These are phyloP conservation scores for Microbotryum violaceum DNA, from an alignment of 1,284 basidiomycete species.

Conservation along the genomic window DNA sequence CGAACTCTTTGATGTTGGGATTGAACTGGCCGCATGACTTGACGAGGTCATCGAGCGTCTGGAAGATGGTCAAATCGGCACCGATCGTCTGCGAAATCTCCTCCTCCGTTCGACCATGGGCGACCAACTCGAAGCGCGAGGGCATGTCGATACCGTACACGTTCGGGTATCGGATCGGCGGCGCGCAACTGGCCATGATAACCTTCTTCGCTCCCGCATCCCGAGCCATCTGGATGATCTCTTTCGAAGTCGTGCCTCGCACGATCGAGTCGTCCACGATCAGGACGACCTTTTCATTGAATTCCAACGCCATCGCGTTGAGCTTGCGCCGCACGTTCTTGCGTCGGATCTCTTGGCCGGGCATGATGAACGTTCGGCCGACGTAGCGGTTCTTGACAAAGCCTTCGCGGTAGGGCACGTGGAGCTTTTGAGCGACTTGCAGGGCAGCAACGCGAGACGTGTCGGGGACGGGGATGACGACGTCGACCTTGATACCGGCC, in stretches of 20 bases:
- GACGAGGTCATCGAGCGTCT: constrained; percentile 85
- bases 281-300: constrained; percentile 82
- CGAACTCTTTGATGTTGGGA: constrained; percentile 67
- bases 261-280: constrained; percentile 99
- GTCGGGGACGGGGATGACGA: constrained; percentile 97
- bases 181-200: constrained; percentile 93
- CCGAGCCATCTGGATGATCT: constrained; percentile 99
- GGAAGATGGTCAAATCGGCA: constrained; percentile 94
- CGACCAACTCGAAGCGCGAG: constrained; percentile 85
- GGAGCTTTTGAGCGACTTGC: constrained; percentile 84
- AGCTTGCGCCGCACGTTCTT: constrained; percentile 95
- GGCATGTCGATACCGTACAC: constrained; percentile 99
- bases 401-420: constrained; percentile 91
- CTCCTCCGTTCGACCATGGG: constrained; percentile 66
- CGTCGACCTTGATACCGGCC: constrained; percentile 64
- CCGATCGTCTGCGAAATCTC: constrained; percentile 80
- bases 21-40: constrained; percentile 84
- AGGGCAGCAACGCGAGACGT: constrained; percentile 93
- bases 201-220: constrained; percentile 98
- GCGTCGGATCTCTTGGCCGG: constrained; percentile 84
- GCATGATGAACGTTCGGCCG: constrained; percentile 99
- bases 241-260: constrained; percentile 94
- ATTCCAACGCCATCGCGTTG: constrained; percentile 99
- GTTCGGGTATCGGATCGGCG: constrained; percentile 88
- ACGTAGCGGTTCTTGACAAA: constrained; percentile 99